Conservation (phyloP, 176 grass and related monocot genomes). For the Oryza nivara region DNA sequence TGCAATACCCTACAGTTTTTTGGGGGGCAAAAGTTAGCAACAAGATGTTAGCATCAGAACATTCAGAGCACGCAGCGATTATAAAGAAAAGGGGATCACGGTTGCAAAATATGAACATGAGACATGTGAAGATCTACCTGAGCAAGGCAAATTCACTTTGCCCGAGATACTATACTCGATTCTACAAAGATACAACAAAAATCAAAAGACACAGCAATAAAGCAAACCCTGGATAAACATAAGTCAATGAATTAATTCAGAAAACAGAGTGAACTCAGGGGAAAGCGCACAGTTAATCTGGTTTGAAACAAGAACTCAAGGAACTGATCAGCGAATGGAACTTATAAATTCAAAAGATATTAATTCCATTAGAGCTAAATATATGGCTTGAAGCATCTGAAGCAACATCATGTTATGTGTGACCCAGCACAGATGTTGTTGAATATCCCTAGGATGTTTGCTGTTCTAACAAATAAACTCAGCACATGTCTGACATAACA, state of each 20-base stretch:
- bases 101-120: background rate
- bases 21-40: background rate
- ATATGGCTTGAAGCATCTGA: background rate
- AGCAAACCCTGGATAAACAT: background rate
- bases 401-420: background rate
- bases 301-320: conserved; percentile 11
- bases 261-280: background rate
- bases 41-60: background rate
- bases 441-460: background rate
- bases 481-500: conserved; percentile 10
- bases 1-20: conserved; percentile 49
- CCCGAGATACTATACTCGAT: background rate
- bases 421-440: background rate
- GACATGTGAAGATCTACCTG: background rate
- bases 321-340: background rate
- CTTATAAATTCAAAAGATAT: background rate
- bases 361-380: background rate
- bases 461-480: conserved; percentile 19
- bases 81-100: background rate
- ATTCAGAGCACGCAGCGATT: background rate
- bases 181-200: conserved; percentile 1
- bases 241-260: background rate
- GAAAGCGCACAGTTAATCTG: background rate
- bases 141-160: background rate
- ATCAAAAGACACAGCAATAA: background rate